Evolutionary conservation across 805 yeast genomes (phyloP).

Genomic region (Candida wancherniae): DNA sequence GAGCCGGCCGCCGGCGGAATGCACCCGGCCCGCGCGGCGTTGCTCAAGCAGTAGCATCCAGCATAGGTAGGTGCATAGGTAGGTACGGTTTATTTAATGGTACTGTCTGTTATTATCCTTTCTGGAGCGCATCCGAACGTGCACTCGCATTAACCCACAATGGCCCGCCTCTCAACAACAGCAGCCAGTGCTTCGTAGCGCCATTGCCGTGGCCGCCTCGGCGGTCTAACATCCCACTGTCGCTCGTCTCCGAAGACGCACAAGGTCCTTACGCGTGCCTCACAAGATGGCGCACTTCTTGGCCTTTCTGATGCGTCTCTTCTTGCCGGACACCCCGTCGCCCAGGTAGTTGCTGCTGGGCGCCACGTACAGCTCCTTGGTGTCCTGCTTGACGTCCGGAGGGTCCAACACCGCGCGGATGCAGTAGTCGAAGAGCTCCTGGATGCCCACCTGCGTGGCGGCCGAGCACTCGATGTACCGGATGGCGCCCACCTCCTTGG

Average conservation of each 20-base stretch:
- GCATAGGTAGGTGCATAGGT: too few relatives aligned
- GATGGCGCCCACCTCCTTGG: conserved; percentile 67
- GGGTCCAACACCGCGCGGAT: conserved; percentile 64
- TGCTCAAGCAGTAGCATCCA: conserved; percentile 25
- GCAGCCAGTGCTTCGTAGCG: too few relatives aligned
- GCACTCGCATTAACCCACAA: too few relatives aligned
- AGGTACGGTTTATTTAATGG: too few relatives aligned
- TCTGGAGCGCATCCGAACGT: too few relatives aligned
- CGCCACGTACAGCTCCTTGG: conserved; percentile 10
- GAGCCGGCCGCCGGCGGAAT: conserved; percentile 24
- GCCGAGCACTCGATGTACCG: conserved; percentile 87
- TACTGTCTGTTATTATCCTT: too few relatives aligned
- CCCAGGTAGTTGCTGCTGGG: background rate
- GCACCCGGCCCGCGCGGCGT: conserved; percentile 66
- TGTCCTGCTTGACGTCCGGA: conserved; percentile 23
- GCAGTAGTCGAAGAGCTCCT: conserved; percentile 79
- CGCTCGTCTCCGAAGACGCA: too few relatives aligned
- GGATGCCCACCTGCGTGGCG: conserved; percentile 80
- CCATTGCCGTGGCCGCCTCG: too few relatives aligned
- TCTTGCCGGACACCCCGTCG: conserved; percentile 9
- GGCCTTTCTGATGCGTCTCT: conserved; percentile 30
- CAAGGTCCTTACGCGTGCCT: too few relatives aligned
- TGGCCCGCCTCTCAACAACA: too few relatives aligned
- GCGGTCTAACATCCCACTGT: too few relatives aligned
- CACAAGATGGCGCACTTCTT: conserved; percentile 39